Percentiles rank a stretch among this genome's conserved stretches.
Evolutionary conservation across 1,284 basidiomycete species (phyloP).

Genomic region (Cryptococcus sp.): DNA sequence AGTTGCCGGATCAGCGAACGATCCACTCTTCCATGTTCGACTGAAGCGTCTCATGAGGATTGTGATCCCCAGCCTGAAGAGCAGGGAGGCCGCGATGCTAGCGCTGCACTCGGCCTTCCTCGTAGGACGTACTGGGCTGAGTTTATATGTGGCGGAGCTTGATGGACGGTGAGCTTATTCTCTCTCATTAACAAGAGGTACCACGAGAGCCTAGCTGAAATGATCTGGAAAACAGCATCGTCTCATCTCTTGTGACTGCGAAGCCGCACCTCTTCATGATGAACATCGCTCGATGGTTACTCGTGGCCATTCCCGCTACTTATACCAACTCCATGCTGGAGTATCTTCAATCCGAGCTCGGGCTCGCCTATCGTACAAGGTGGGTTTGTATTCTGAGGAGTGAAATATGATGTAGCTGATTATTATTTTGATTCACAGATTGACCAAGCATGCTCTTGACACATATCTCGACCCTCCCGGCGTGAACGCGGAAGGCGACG

Average conservation of each 20-base stretch:
- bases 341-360: constrained; percentile 90
- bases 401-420: too few species aligned
- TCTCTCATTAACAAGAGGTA: constrained; percentile 71
- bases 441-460: constrained; percentile 78
- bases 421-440: constrained; percentile 30
- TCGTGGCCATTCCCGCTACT: constrained; percentile 91
- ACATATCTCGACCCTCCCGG: constrained; percentile 68
- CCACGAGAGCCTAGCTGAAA: constrained; percentile 66
- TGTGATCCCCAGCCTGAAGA: constrained; percentile 79
- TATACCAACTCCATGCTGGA: constrained; percentile 96
- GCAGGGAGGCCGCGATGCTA: constrained; percentile 82
- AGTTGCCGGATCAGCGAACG: constrained; percentile 55
- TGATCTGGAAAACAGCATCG: constrained; percentile 62
- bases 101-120: constrained; percentile 83
- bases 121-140: constrained; percentile 82
- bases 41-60: constrained; percentile 76
- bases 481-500: constrained; percentile 14
- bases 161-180: constrained; percentile 73
- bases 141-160: constrained; percentile 89
- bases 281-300: constrained; percentile 84
- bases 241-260: constrained; percentile 89
- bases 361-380: constrained; percentile 85
- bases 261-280: constrained; percentile 73
- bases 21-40: constrained; percentile 82
- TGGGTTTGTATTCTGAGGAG: constrained; percentile 21